Evolutionary conservation across 768 basidiomycete genomes (phyloP), one percentile per base, ranked within the genome.

Genomic region (Suillus fuscotomentosus): DNA sequence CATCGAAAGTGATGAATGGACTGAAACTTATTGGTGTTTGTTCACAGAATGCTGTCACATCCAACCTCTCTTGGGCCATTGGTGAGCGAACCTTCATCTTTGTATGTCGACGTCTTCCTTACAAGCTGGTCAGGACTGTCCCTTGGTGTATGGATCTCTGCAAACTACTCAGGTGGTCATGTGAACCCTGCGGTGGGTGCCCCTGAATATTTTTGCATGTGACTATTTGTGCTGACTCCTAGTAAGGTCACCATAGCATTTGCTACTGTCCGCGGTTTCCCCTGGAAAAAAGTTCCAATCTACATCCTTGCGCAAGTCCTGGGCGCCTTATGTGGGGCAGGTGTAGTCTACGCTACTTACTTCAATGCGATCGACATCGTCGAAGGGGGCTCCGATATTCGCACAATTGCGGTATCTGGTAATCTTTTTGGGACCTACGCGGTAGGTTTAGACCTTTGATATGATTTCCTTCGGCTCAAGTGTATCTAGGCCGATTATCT

Each of bases 271-370:
- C 83, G 89, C 68, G 84, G 83, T 43, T 91, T 92, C 75, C 88
- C 90, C 0, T 88, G 88, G 86, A 81, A 79, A 67, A 91, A 91
- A 74, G 90, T 90, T 0, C 90, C 90, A 0, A 82, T 77, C 20
- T 90, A 84, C 75, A 83, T 88, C 39, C 70, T 84, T 61, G 80
- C 85, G 0, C 88, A 89, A 72, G 48, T 86, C 27, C 68, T 88
- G 63, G 88, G 87, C 13, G 87, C 79, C 5, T 65, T 86, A 43
- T 74, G 80, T 34, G 87, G 85, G 7, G 82, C 82, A 5, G 80
- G 81, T 1, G 66, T 84, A 56, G 73, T 83, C 38, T 88, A 87
- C 64, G 86, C 78, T 5, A 84, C 85, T 65, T 89, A 87, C 70
- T 80, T 81, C 69, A 84, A 85, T 70, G 86, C 86, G 20, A 84